These are phyloP conservation scores for Fusarium keratoplasticum DNA, from an alignment of 2,329 filamentous ascomycete species.

Conservation along the genomic window DNA sequence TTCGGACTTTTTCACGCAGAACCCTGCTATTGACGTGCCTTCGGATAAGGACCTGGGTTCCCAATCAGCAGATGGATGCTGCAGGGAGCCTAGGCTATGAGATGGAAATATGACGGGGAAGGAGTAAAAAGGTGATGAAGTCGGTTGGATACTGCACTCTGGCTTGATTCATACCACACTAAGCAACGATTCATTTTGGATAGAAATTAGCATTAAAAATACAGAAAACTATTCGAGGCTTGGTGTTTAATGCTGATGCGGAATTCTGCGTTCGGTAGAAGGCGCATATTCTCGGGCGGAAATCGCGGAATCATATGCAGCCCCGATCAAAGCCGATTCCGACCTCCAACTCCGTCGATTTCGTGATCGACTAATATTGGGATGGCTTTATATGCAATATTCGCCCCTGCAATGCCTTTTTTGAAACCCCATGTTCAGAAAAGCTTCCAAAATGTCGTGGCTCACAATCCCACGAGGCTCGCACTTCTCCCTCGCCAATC, in stretches of 20 bases:
- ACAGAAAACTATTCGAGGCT: too few relatives aligned
- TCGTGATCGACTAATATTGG: not conserved
- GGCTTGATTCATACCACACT: too few relatives aligned
- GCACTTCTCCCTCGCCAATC: conserved; percentile 71
- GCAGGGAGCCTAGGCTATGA: not conserved
- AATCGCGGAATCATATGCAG: not conserved
- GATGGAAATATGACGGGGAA: too few relatives aligned
- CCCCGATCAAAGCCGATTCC: not conserved
- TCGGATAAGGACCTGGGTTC: not conserved
- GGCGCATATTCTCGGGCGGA: not conserved
- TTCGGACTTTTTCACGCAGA: conserved; percentile 61
- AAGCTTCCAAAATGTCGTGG: conserved; percentile 22
- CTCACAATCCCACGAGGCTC: conserved; percentile 43
- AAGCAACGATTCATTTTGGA: too few relatives aligned
- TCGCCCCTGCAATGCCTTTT: not conserved
- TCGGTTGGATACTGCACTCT: too few relatives aligned
- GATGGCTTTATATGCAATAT: not conserved
- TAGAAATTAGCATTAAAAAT: too few relatives aligned
- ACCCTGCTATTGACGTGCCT: conserved; percentile 60
- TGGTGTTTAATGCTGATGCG: too few relatives aligned
- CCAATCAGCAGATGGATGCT: not conserved
- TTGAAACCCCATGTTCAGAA: not conserved
- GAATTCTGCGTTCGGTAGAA: too few relatives aligned
- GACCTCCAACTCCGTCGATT: not conserved
- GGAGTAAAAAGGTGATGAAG: too few relatives aligned